Evolutionary conservation across 2,329 filamentous ascomycete species (phyloP), one percentile per base, ranked within the genome.

Genomic region (Cytospora mali): DNA sequence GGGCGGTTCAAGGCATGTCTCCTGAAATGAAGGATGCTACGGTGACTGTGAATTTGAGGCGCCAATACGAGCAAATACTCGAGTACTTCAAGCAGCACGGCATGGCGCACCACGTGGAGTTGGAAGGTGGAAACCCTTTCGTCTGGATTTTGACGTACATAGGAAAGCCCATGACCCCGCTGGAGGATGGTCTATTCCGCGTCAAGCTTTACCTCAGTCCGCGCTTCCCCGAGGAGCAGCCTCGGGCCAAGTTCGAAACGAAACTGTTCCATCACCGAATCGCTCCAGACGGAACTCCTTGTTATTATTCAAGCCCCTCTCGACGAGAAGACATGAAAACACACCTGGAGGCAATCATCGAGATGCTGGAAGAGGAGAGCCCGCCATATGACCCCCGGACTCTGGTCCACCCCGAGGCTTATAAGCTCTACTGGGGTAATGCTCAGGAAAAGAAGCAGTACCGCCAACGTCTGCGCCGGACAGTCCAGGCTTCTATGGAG

Each of bases 351-450:
- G 90, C 89, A 5, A 89, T 98, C 61, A 86, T 97, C 66, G 82
- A 84, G 7, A 84, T 89, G 0, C 80, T 98, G n/a, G 93, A 97
- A 71, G 93, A 98, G 61, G 92, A 96, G 64, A 83, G 87, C 2
- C 92, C 93, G 0, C 88, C 90, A 0, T 98, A 96, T 71, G 95
- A 99, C 72, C 95, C 95, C 0, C 85, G 94, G 52, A 93, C 91
- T 13, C 84, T 92, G 33, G 92, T 98, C 42, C 89, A 97, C 67
- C 90, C 88, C 0, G 93, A 97, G 70, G 93, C 93, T 2, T 88
- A 90, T 48, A 91, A 88, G 74, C 79, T 98, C 52, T 95, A 89
- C 72, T 99, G 95, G 94, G 93, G 93, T 3, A 82, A 82, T 4
- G 77, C 84, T 0, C 89, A 93, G 2, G 89, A 94, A 58, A 90